Evolutionary conservation across 1,284 basidiomycete species (phyloP).

Genomic region (Amylostereum areolatum): DNA sequence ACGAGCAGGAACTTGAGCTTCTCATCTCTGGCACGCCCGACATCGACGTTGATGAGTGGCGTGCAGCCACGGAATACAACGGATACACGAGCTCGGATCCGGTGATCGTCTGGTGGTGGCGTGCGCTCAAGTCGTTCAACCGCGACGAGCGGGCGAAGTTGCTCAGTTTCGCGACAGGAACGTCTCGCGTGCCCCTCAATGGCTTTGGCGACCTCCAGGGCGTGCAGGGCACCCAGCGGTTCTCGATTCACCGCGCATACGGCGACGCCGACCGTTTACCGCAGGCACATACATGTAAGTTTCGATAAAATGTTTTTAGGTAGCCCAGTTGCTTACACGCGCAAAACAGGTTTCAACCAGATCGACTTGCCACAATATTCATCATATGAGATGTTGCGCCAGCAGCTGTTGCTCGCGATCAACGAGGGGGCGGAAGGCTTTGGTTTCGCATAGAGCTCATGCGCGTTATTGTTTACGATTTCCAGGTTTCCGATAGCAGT

Average conservation of each 20-base stretch:
- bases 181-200: constrained; percentile 89
- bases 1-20: constrained; percentile 97
- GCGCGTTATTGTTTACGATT: no score
- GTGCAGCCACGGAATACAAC: constrained; percentile 89
- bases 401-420: constrained; percentile 83
- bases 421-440: constrained; percentile 92
- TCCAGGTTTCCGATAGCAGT: no score
- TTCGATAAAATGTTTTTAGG: constrained; percentile 4
- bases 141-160: constrained; percentile 96
- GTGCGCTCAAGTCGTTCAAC: constrained; percentile 95
- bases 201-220: constrained; percentile 94
- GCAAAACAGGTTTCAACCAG: constrained; percentile 65
- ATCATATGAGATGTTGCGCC: constrained; percentile 90
- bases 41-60: constrained; percentile 98
- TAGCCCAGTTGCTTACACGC: constrained; percentile 8
- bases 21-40: constrained; percentile 97
- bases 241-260: constrained; percentile 93
- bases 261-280: constrained; percentile 82
- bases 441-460: constrained; percentile 58
- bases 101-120: constrained; percentile 99
- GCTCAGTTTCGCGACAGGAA: constrained; percentile 94
- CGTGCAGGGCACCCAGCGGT: constrained; percentile 90
- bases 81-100: constrained; percentile 86
- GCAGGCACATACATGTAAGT: constrained; percentile 86
- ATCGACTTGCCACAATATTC: constrained; percentile 89